Evolutionary conservation across 2,329 filamentous ascomycete genomes (phyloP), one percentile per base, ranked within the genome.

Genomic region (Incumbomyces lentus): DNA sequence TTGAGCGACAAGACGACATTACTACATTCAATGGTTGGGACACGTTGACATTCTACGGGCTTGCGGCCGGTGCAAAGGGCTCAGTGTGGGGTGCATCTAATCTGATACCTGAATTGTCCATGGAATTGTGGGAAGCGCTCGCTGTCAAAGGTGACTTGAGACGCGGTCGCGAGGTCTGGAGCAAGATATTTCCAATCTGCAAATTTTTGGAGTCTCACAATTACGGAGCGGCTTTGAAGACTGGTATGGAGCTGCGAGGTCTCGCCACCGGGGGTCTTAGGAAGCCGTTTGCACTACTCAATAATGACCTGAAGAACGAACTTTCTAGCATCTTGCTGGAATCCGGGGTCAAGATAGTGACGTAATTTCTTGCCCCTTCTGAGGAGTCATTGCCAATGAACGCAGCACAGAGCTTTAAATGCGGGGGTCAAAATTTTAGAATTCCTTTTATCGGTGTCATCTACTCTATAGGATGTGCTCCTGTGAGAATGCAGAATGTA

Each of bases 21-120:
- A 73, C 68, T 1, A 62, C 68, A 0, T 73, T 75, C 55, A 75
- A 75, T 47, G 72, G 72, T 1, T 75, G 71, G 72, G 72, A 75
- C 48, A 74, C 71, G 0, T 58, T 75, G 13, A 75, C 72, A 0
- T 75, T 75, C 54, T 74, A 74, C 50, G 71, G 72, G 8, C 58
- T 75, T 8, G 68, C 67, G 0, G 70, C 71, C 1, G 72, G 72
- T 0, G 68, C 69, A 7, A 69, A 69, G 38, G 72, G 72, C 2
- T 68, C 66, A 2, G 67, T 74, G 1, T 74, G 71, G 71, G 71
- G 71, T 1, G 69, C 71, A 0, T 67, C 70, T 2, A 74, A 75
- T 48, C 60, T 74, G 13, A 68, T 74, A 8, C 71, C 71, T 0
- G 70, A 74, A 50, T 56, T 74, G 14, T 69, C 69, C 0, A 61